Conservation (phyloP, 2,329 filamentous ascomycete species). For the Cladophialophora carrionii region DNA sequence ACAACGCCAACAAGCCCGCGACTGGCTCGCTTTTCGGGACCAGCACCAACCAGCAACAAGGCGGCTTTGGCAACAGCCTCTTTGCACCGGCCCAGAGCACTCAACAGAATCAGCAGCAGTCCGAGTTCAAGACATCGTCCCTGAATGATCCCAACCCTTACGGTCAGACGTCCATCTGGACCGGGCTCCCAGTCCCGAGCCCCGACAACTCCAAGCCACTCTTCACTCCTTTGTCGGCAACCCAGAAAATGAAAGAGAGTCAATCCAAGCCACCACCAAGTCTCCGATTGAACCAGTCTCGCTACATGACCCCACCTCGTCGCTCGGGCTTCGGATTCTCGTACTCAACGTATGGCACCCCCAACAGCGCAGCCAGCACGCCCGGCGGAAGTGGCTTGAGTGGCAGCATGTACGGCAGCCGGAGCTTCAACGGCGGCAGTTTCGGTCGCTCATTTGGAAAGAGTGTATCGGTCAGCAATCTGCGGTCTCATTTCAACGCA, state of each 20-base stretch:
- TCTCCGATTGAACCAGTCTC: conserved; percentile 65
- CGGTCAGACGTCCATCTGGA: conserved; percentile 84
- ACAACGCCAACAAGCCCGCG: conserved; percentile 48
- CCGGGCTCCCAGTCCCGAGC: conserved; percentile 66
- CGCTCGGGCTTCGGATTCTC: conserved; percentile 83
- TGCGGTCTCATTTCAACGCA: conserved; percentile 74
- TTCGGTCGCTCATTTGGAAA: conserved; percentile 75
- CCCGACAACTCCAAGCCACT: conserved; percentile 79
- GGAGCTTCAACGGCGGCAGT: conserved; percentile 56
- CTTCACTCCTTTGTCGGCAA: conserved; percentile 81
- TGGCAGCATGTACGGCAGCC: conserved; percentile 46
- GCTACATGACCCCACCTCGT: conserved; percentile 82
- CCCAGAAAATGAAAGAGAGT: conserved; percentile 74
- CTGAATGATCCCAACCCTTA: conserved; percentile 85
- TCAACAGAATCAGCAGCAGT: conserved; percentile 57
- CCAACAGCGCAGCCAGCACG: conserved; percentile 70
- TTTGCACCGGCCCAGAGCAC: conserved; percentile 60
- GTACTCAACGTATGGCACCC: conserved; percentile 88
- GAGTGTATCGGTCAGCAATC: conserved; percentile 84
- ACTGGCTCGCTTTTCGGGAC: conserved; percentile 63
- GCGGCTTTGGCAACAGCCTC: conserved; percentile 53
- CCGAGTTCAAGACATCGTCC: conserved; percentile 71
- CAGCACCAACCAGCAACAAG: conserved; percentile 44
- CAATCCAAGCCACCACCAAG: conserved; percentile 49
- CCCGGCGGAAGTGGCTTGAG: conserved; percentile 57